These are phyloP conservation scores for Pestalotiopsis fici DNA, from an alignment of 2,329 filamentous ascomycete species.

Conservation along the genomic window DNA sequence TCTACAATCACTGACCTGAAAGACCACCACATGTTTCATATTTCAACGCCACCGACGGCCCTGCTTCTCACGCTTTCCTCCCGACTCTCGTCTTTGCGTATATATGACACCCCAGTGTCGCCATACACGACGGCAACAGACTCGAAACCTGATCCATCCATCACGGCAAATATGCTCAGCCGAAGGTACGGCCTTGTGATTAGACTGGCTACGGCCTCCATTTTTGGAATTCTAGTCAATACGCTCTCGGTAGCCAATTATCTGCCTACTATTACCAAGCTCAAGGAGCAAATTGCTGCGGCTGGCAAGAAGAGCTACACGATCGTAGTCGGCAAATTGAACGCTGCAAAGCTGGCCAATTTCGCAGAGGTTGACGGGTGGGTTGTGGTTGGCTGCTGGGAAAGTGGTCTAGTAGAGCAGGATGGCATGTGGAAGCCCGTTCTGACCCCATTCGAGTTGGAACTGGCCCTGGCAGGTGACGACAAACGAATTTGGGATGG, in stretches of 20 bases:
- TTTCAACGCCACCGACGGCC: constrained; percentile 77
- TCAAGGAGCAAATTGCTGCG: constrained; percentile 70
- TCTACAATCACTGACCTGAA: constrained; percentile 46
- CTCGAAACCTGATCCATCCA: constrained; percentile 37
- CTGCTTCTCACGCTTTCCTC: constrained; percentile 86
- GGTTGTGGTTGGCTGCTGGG: constrained; percentile 98
- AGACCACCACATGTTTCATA: constrained; percentile 79
- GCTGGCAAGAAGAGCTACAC: constrained; percentile 95
- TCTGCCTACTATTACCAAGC: constrained; percentile 73
- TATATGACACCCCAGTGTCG: constrained; percentile 63
- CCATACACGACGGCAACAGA: constrained; percentile 49
- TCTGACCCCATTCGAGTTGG: constrained; percentile 92
- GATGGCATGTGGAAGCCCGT: constrained; percentile 87
- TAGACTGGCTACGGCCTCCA: constrained; percentile 74
- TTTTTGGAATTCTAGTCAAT: constrained; percentile 95
- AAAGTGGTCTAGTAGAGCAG: constrained; percentile 88
- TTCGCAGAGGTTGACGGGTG: constrained; percentile 94
- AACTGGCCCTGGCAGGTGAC: constrained; percentile 74
- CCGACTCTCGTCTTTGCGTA: constrained; percentile 75
- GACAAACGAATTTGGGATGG: constrained; percentile 80
- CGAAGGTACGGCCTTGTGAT: constrained; percentile 88
- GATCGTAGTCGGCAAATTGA: constrained; percentile 94
- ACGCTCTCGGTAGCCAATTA: constrained; percentile 93
- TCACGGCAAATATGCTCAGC: constrained; percentile 62
- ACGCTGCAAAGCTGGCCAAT: constrained; percentile 93